Evolutionary conservation across 1,139 yeast species (phyloP).

Genomic region (Suhomyces bokatorum): DNA sequence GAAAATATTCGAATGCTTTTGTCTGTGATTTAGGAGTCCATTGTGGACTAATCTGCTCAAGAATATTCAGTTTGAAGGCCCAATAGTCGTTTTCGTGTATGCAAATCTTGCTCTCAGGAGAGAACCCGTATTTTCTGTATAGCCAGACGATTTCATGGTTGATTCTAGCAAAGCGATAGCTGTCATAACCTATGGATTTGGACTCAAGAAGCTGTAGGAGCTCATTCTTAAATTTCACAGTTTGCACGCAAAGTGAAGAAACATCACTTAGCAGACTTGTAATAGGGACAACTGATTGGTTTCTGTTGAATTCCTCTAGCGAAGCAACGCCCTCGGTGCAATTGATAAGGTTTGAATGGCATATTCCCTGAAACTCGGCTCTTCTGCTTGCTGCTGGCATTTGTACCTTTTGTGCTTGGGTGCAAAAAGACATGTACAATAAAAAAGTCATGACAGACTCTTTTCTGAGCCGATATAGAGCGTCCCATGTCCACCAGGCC

Average conservation of each 20-base stretch:
- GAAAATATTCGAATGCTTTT: neutral
- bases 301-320: neutral
- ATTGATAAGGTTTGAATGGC: neutral
- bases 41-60: conserved; percentile 1
- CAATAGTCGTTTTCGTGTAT: conserved; percentile 19
- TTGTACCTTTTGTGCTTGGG: neutral
- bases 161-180: conserved; percentile 2
- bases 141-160: neutral
- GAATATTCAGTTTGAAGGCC: conserved; percentile 17
- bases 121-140: conserved; percentile 1
- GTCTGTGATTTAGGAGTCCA: neutral
- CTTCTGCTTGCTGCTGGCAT: neutral
- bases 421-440: neutral
- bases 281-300: neutral
- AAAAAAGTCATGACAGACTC: neutral
- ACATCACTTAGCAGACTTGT: too few relatives aligned
- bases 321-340: neutral
- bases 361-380: neutral
- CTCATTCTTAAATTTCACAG: conserved; percentile 12
- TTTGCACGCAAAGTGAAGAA: neutral
- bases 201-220: conserved; percentile 11
- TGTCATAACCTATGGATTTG: conserved; percentile 4
- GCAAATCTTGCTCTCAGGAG: conserved; percentile 1
- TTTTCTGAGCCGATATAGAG: neutral
- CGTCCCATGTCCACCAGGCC: neutral